These are phyloP conservation scores for Thermomyces lanuginosus DNA, from an alignment of 2,329 filamentous ascomycete species.

Conservation along the genomic window DNA sequence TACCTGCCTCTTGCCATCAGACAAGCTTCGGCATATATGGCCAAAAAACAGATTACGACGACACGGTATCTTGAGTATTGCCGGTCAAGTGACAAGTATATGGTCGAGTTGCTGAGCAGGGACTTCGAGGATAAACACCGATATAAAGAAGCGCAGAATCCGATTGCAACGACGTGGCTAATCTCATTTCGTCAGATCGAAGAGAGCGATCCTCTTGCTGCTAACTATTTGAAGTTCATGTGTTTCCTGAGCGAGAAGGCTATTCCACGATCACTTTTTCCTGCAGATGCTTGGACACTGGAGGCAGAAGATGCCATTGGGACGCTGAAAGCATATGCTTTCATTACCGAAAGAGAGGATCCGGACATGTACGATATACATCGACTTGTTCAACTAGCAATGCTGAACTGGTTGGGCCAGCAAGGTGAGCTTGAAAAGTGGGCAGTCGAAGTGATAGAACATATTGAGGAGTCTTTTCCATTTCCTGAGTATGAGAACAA, in stretches of 20 bases:
- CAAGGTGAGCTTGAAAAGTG: conserved; percentile 8
- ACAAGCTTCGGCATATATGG: conserved; percentile 17
- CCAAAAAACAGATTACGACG: conserved; percentile 9
- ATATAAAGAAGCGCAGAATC: conserved; percentile 9
- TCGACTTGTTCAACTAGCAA: conserved; percentile 11
- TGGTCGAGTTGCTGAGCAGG: conserved; percentile 7
- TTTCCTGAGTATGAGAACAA: conserved; percentile 6
- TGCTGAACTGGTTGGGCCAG: conserved; percentile 8
- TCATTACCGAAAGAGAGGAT: conserved; percentile 5
- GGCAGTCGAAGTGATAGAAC: conserved; percentile 8
- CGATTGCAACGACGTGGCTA: conserved; percentile 14
- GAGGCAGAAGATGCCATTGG: conserved; percentile 5
- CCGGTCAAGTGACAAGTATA: too few species aligned
- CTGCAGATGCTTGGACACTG: conserved; percentile 7
- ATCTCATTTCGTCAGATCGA: conserved; percentile 12
- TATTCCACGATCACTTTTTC: conserved; percentile 10
- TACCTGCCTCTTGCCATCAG: conserved; percentile 17
- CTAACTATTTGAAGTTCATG: conserved; percentile 11
- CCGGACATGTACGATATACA: conserved; percentile 8
- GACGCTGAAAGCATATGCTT: conserved; percentile 5
- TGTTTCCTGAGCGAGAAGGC: conserved; percentile 10
- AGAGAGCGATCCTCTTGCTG: conserved; percentile 7
- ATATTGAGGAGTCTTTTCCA: conserved; percentile 13
- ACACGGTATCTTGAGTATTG: conserved; percentile 7
- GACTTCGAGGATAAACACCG: conserved; percentile 11